Conservation (phyloP, 352 stramenopile species). For the Pythium chondricola region DNA sequence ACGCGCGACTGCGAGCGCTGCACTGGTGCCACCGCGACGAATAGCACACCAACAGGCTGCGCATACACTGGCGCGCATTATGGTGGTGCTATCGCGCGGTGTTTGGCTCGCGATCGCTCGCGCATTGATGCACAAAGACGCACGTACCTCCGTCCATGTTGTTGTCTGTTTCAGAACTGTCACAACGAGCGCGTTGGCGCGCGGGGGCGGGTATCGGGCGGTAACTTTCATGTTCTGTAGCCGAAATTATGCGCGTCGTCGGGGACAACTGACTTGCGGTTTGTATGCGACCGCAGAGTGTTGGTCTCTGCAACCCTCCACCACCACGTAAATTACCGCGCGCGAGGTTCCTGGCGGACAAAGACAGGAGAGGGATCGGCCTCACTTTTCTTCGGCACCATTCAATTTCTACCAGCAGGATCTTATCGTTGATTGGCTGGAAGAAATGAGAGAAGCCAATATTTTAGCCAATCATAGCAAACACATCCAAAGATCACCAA, state of each 20-base stretch:
- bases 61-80: not conserved
- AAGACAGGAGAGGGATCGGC: not conserved
- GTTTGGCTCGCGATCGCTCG: not conserved
- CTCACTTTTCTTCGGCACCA: slow-evolving; percentile 20
- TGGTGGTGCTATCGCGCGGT: not conserved
- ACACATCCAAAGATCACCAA: slow-evolving; percentile 6
- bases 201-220: not conserved
- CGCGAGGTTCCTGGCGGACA: slow-evolving; percentile 8
- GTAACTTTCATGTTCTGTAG: not conserved
- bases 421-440: slow-evolving; percentile 9
- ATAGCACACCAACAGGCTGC: slow-evolving; percentile 1
- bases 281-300: slow-evolving; percentile 4
- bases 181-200: not conserved
- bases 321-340: slow-evolving; percentile 4
- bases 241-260: too few relatives aligned
- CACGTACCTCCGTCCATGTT: slow-evolving; percentile 31
- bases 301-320: slow-evolving; percentile 10
- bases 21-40: not conserved
- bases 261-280: slow-evolving; percentile 1
- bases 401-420: slow-evolving; percentile 19
- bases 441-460: not conserved
- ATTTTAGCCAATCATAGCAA: slow-evolving; percentile 11
- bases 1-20: not conserved
- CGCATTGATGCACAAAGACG: not conserved
- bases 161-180: slow-evolving; percentile 11